Base-by-base conservation (phyloP, 202 grass and related monocot species). In the Elaeis oleifera region DNA sequence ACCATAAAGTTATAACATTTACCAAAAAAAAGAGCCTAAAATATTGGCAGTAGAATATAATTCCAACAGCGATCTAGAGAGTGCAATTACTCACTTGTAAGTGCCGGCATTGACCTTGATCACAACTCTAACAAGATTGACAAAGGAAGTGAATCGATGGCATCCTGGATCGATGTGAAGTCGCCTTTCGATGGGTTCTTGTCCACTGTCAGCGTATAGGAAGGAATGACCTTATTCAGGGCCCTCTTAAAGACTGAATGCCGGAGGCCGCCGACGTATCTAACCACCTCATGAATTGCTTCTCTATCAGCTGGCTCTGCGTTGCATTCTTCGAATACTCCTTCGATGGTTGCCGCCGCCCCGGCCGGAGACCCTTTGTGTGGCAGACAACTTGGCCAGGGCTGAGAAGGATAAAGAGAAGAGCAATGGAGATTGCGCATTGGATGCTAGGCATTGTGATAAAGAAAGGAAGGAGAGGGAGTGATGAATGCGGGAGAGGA, bases 91-190 rank as follows among this genome's bases (percentile, higher is more conserved):
- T 84, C 77, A 95, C 85, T 77, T 84, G 75, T 90, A 95, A 6
- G 59, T 82, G 50, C 90, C 90, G 49, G 86, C 75, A 74, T 90
- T 84, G 90, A 95, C 75, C 68, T 59, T 84, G 68, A 95, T 90
- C 68, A 95, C 78, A 60, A 90, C 80, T 68, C 86, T 81, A 56
- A 82, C 75, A 59, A 90, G 75, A 70, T 90, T 90, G 73, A 90
- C 80, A 50, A 49, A 2, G 83, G 86, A 57, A 95, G 73, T 6
- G 90, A 90, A 64, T 95, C 86, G n/a, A 95, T 0, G 67, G 86
- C 90, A 3, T 71, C 83, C 67, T 95, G 90, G 84, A 95, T 82
- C 49, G 90, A 74, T 1, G 90, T 90, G 80, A 95, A 95, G 60
- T 82, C 78, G 23, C 90, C 86, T 32, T 63, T 14, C 31, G 80